Percentiles rank a stretch among this genome's conserved stretches.
These are phyloP conservation scores for Cercospora zeina DNA, from an alignment of 2,329 filamentous ascomycete genomes.

Conservation along the genomic window DNA sequence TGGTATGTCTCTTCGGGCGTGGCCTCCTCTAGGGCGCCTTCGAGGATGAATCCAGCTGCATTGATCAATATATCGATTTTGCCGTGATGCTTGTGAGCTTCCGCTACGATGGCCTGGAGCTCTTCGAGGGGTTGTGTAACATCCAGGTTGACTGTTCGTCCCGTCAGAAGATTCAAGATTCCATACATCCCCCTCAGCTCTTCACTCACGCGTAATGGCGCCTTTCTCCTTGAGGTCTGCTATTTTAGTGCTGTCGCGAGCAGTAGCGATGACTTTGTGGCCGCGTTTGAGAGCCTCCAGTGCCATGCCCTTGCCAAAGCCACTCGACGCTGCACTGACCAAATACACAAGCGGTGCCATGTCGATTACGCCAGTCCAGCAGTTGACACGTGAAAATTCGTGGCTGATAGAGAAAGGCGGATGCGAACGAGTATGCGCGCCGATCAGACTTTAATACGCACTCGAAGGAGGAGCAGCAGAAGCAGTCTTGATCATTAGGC, in stretches of 20 bases:
- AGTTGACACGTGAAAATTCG: not conserved
- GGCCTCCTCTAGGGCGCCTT: constrained; percentile 27
- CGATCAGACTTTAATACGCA: not conserved
- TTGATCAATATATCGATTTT: constrained; percentile 46
- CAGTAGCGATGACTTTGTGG: constrained; percentile 50
- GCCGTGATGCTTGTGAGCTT: constrained; percentile 40
- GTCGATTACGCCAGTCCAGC: not conserved
- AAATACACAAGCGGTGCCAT: constrained; percentile 32
- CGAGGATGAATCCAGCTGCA: constrained; percentile 42
- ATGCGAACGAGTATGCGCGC: not conserved
- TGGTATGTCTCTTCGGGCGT: constrained; percentile 24
- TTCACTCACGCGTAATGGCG: constrained; percentile 19
- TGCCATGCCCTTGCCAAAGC: constrained; percentile 50
- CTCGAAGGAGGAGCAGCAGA: not conserved
- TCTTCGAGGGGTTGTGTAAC: constrained; percentile 45
- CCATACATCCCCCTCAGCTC: not conserved
- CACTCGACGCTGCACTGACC: constrained; percentile 49
- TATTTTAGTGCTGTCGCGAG: constrained; percentile 41
- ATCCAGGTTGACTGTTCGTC: constrained; percentile 37
- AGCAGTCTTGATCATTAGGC: not conserved
- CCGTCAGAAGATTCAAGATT: not conserved
- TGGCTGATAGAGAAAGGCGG: not conserved
- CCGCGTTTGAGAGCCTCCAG: constrained; percentile 47
- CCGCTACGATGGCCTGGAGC: constrained; percentile 41
- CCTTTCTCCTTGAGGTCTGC: constrained; percentile 24